These are phyloP conservation scores for Ceratocystis papillata DNA, from an alignment of 2,329 filamentous ascomycete genomes.

Conservation along the genomic window DNA sequence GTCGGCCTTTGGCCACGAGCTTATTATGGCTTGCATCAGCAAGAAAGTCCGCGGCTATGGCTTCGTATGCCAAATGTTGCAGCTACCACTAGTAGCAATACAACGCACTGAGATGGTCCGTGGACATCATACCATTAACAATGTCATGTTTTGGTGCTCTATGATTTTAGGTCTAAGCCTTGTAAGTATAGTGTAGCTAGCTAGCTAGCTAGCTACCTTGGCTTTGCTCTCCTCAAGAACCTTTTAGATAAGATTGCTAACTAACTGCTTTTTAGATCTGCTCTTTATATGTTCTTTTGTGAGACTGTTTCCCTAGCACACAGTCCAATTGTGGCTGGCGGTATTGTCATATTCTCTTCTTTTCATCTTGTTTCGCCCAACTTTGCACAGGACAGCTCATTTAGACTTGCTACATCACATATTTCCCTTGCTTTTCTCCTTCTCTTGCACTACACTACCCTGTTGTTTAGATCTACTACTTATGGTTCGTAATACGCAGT, in stretches of 20 bases:
- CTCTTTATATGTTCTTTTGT: slow-evolving; percentile 44
- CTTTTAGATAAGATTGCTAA: background rate
- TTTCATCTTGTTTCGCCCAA: background rate
- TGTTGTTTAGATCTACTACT: background rate
- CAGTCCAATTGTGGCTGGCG: background rate
- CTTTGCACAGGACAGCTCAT: background rate
- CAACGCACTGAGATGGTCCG: slow-evolving; percentile 71
- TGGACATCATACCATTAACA: slow-evolving; percentile 68
- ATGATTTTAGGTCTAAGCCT: slow-evolving; percentile 80
- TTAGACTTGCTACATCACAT: slow-evolving; percentile 4
- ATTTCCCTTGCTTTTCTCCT: background rate
- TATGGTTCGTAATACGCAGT: background rate
- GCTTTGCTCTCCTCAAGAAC: background rate
- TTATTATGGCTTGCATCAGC: slow-evolving; percentile 96
- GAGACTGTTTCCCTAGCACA: slow-evolving; percentile 21
- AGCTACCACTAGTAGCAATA: slow-evolving; percentile 87
- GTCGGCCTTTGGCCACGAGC: slow-evolving; percentile 78
- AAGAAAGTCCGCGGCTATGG: slow-evolving; percentile 94
- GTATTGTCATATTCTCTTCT: background rate
- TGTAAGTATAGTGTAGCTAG: slow-evolving; percentile 31
- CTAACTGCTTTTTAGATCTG: slow-evolving; percentile 35
- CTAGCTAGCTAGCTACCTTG: too few species aligned
- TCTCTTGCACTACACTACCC: background rate
- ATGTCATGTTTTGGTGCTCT: slow-evolving; percentile 80
- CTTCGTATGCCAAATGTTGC: slow-evolving; percentile 89